These are phyloP conservation scores for Mycena latifolia DNA, from an alignment of 768 basidiomycete species.

Conservation along the genomic window DNA sequence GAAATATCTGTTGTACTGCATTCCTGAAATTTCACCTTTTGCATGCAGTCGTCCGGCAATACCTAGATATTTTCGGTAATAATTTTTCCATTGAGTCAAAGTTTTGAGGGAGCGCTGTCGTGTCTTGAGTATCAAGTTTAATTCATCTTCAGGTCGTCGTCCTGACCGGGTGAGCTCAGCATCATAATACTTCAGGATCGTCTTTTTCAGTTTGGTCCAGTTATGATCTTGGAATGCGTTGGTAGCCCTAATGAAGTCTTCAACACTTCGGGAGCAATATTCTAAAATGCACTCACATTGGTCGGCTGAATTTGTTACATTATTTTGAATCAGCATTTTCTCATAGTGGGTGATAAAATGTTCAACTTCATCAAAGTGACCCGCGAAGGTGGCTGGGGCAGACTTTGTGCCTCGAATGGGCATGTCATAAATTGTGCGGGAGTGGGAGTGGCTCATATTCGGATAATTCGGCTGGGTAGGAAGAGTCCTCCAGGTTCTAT, in stretches of 20 bases:
- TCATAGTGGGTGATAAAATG: conserved; percentile 7
- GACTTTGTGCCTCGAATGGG: not conserved
- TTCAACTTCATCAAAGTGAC: conserved; percentile 2
- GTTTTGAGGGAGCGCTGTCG: not conserved
- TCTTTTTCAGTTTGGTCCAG: not conserved
- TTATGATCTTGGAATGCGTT: not conserved
- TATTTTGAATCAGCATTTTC: not conserved
- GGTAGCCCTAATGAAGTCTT: not conserved
- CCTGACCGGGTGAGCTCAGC: not conserved
- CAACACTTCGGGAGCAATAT: conserved; percentile 3
- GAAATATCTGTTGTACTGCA: conserved; percentile 4
- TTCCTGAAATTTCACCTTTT: not conserved
- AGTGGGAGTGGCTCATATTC: not conserved
- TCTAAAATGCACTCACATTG: not conserved
- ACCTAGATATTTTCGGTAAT: conserved; percentile 3
- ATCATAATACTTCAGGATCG: conserved; percentile 3
- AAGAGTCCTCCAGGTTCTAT: not conserved
- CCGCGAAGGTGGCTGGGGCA: conserved; percentile 2
- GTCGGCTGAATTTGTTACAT: not conserved
- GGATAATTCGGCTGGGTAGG: not conserved
- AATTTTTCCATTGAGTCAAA: conserved; percentile 9
- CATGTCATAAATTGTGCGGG: conserved; percentile 1
- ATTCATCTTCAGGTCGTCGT: not conserved
- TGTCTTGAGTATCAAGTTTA: not conserved
- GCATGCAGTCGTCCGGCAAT: conserved; percentile 1